phyloP scores from a whole-genome alignment of 2,329 filamentous ascomycete genomes.

The Fusarium tuaranense region DNA sequence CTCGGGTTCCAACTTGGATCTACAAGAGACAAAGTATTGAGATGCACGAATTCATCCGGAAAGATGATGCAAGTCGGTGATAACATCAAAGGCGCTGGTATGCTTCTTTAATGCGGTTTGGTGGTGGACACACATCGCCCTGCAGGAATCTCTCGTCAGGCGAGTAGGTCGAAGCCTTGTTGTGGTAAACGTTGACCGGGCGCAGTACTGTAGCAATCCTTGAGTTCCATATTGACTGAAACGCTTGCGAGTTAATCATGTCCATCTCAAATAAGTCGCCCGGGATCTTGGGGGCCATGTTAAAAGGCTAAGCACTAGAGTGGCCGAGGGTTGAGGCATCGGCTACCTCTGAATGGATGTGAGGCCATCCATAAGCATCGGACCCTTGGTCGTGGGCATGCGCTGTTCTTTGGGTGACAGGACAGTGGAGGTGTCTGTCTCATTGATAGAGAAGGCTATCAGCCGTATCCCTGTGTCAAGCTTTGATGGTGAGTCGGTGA shows the following conservation, averaged over 20 bases:
- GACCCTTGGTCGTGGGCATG: background rate
- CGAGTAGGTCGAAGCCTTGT: background rate
- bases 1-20: conserved; percentile 1
- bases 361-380: conserved; percentile 2
- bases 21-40: background rate
- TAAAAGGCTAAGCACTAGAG: conserved; percentile 7
- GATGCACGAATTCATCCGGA: background rate
- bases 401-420: background rate
- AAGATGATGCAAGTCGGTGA: background rate
- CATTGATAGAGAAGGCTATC: conserved; percentile 3
- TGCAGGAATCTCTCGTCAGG: background rate
- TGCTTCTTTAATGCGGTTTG: background rate
- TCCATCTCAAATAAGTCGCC: background rate
- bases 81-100: background rate
- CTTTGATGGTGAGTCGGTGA: conserved; percentile 22
- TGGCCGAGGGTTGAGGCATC: background rate
- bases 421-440: conserved; percentile 1
- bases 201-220: background rate
- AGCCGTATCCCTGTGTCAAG: conserved; percentile 21
- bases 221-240: conserved; percentile 2
- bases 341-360: background rate
- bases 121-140: background rate
- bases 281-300: background rate
- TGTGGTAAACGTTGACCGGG: background rate
- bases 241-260: background rate